phyloP scores from a whole-genome alignment of 2,329 filamentous ascomycete species.

The Ceratocystiopsis sp. region DNA sequence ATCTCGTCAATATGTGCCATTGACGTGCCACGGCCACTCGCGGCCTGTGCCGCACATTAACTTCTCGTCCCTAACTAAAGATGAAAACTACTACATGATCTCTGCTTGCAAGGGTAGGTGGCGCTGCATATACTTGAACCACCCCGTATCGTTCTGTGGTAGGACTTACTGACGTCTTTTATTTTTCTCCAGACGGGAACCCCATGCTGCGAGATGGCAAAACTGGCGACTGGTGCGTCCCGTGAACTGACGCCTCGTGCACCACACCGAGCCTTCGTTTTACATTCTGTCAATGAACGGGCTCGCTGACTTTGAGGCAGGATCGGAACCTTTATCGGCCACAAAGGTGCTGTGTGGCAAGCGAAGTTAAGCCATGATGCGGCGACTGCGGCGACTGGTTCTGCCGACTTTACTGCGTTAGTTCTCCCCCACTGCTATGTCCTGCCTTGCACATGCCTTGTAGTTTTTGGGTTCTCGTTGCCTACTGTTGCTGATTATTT shows the following conservation, averaged over 20 bases:
- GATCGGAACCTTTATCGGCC: conserved; percentile 95
- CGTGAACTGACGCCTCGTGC: background rate
- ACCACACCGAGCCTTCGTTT: too few species aligned
- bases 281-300: background rate
- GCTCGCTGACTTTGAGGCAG: conserved; percentile 36
- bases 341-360: conserved; percentile 98
- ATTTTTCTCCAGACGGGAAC: conserved; percentile 57
- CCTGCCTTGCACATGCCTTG: too few species aligned
- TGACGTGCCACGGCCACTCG: conserved; percentile 91
- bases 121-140: too few species aligned
- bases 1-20: conserved; percentile 52
- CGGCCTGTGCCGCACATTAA: conserved; percentile 80
- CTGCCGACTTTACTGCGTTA: conserved; percentile 88
- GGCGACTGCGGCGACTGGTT: conserved; percentile 75
- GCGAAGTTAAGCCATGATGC: conserved; percentile 80
- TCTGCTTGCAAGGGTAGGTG: conserved; percentile 71
- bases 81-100: conserved; percentile 78
- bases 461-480: too few species aligned
- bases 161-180: background rate
- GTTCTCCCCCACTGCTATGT: conserved; percentile 14
- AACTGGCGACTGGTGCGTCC: conserved; percentile 70
- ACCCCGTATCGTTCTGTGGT: too few species aligned
- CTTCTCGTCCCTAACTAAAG: conserved; percentile 70
- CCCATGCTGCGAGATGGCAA: conserved; percentile 95
- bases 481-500: too few species aligned